Percentiles rank a stretch among this genome's conserved stretches.
Conservation (phyloP, 2,329 filamentous ascomycete species). For the Pseudogymnoascus sp. region DNA sequence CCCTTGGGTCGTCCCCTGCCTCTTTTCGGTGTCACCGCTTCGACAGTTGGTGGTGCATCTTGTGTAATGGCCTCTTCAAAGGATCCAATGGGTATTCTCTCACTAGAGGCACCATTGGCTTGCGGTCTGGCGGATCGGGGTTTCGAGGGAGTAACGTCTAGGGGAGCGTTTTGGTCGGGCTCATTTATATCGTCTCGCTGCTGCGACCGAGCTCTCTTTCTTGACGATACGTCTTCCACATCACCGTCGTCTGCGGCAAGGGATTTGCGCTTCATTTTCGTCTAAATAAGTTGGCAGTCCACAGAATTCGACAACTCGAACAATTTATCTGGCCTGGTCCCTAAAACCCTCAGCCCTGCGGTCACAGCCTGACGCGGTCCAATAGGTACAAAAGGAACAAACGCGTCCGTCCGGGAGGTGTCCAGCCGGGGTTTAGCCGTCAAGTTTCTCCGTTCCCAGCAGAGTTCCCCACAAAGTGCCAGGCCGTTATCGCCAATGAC, state of each 20-base stretch:
- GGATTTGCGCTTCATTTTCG: neutral
- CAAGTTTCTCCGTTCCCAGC: neutral
- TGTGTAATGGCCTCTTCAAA: neutral
- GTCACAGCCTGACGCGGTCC: neutral
- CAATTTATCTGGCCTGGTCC: neutral
- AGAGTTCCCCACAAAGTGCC: conserved; percentile 1
- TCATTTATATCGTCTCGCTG: neutral
- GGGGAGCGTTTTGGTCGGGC: neutral
- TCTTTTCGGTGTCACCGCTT: neutral
- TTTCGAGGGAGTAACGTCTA: neutral
- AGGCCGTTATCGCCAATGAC: conserved; percentile 3
- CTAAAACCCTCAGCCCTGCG: neutral
- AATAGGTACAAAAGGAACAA: neutral
- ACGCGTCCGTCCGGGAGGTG: neutral
- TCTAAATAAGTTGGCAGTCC: neutral
- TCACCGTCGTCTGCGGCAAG: neutral
- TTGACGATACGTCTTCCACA: neutral
- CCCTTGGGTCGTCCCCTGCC: neutral
- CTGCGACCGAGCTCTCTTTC: neutral
- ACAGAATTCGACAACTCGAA: neutral
- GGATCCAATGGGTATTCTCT: neutral
- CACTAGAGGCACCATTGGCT: neutral
- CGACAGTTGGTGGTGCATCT: neutral
- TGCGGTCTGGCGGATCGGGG: neutral
- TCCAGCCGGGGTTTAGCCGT: neutral